Evolutionary conservation across 306 rosid genomes (phyloP).

Genomic region (apple (Malus domestica)): ASM211411v1 NC_041793.1:29456001-29456500

Average conservation of each 20-base stretch:
- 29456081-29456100: background rate
- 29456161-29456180: slow-evolving; percentile 59
- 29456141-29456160: slow-evolving; percentile 70
- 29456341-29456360: background rate
- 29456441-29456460: background rate
- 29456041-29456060: background rate
- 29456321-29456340: background rate
- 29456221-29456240: background rate
- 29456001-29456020: slow-evolving; percentile 87
- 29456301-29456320: background rate
- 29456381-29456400: background rate
- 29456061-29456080: background rate
- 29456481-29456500: background rate
- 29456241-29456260: background rate
- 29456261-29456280: background rate
- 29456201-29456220: background rate
- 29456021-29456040: slow-evolving; percentile 38
- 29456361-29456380: background rate
- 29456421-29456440: background rate
- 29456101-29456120: slow-evolving; percentile 73
- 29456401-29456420: background rate
- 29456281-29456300: background rate
- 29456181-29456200: background rate
- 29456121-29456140: slow-evolving; percentile 78
- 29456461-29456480: background rate